phyloP scores from a whole-genome alignment of 805 yeast species.

The Ogataea pilisensis region DNA sequence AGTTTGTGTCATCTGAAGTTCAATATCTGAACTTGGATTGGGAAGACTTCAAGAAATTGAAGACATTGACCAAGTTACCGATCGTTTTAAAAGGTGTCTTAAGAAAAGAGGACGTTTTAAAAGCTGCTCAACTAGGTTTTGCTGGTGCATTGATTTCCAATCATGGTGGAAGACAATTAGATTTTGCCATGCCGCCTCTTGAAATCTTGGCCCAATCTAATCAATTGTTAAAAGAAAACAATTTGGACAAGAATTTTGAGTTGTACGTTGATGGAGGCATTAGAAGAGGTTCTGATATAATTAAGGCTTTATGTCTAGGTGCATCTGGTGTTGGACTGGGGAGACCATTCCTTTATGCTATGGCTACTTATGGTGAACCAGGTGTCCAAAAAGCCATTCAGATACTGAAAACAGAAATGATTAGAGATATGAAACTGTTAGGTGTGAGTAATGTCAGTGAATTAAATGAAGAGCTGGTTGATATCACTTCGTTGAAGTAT shows the following conservation, averaged over 20 bases:
- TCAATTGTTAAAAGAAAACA: slow-evolving; percentile 39
- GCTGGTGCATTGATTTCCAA: slow-evolving; percentile 64
- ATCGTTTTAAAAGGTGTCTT: slow-evolving; percentile 59
- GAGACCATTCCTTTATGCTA: slow-evolving; percentile 70
- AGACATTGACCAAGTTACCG: slow-evolving; percentile 40
- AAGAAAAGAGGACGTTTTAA: slow-evolving; percentile 56
- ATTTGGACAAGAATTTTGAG: slow-evolving; percentile 37
- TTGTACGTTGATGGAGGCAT: slow-evolving; percentile 42
- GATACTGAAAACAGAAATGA: slow-evolving; percentile 56
- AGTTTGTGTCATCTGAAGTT: slow-evolving; percentile 7
- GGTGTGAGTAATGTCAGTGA: slow-evolving; percentile 52
- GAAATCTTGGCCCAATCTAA: slow-evolving; percentile 55
- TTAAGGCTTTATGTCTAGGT: slow-evolving; percentile 40
- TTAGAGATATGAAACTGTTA: slow-evolving; percentile 60
- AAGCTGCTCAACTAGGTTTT: slow-evolving; percentile 53
- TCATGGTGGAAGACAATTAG: slow-evolving; percentile 73
- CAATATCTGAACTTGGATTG: slow-evolving; percentile 38
- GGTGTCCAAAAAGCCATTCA: slow-evolving; percentile 67
- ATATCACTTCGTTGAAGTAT: slow-evolving; percentile 29
- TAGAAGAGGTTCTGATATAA: slow-evolving; percentile 39
- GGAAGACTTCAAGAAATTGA: slow-evolving; percentile 54
- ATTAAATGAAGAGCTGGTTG: slow-evolving; percentile 39
- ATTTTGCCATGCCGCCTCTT: slow-evolving; percentile 55
- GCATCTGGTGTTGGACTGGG: slow-evolving; percentile 62
- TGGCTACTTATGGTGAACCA: slow-evolving; percentile 74